Evolutionary conservation across 2,329 filamentous ascomycete species (phyloP).

Genomic region (Polytolypa hystricis): DNA sequence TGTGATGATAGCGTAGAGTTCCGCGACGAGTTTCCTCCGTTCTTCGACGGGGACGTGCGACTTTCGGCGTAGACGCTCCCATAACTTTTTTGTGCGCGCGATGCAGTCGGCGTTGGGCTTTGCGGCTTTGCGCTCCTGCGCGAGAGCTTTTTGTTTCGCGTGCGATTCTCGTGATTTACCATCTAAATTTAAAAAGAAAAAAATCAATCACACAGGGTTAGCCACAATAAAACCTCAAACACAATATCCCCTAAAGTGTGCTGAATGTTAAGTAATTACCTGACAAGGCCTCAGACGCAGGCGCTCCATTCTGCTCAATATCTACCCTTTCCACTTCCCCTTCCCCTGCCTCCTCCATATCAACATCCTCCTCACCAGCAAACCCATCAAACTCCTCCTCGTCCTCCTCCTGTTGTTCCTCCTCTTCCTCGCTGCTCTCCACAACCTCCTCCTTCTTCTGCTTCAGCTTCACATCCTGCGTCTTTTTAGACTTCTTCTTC

Average conservation of each 20-base stretch:
- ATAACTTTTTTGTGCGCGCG: constrained; percentile 84
- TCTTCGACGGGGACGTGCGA: constrained; percentile 87
- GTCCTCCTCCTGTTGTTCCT: constrained; percentile 26
- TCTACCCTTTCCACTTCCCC: constrained; percentile 27
- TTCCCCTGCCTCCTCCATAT: constrained; percentile 29
- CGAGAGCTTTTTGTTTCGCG: constrained; percentile 80
- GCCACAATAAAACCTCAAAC: no score
- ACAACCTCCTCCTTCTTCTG: constrained; percentile 10
- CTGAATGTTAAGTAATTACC: no score
- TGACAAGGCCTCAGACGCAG: no score
- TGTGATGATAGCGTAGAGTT: constrained; percentile 84
- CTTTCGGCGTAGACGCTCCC: constrained; percentile 87
- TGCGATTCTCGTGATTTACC: constrained; percentile 77
- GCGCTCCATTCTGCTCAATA: constrained; percentile 15
- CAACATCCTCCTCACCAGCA: constrained; percentile 44
- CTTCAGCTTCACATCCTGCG: constrained; percentile 18
- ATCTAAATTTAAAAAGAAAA: constrained; percentile 26
- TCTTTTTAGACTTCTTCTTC: constrained; percentile 15
- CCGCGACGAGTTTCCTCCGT: constrained; percentile 71
- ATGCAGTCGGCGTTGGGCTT: constrained; percentile 90
- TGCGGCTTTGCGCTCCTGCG: constrained; percentile 76
- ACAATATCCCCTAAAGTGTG: no score
- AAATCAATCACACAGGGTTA: no score
- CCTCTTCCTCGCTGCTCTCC: constrained; percentile 18
- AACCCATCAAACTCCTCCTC: constrained; percentile 37